Conservation (phyloP, 192 early-diverging fungal genomes). For the Coemansia sp. region DNA sequence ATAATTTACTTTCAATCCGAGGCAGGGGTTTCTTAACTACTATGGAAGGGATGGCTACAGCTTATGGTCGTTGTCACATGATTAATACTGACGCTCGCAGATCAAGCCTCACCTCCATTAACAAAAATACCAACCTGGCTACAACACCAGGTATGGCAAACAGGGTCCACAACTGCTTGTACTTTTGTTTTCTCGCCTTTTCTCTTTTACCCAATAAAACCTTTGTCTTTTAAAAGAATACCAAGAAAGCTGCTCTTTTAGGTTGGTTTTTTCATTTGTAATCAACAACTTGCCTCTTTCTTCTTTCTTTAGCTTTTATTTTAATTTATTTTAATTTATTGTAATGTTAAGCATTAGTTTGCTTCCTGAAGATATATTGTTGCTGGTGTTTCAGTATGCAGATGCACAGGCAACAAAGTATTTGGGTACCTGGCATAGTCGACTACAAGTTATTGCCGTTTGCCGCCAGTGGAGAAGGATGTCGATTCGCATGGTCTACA, state of each 20-base stretch:
- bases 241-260: not conserved
- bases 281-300: not conserved
- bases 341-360: not conserved
- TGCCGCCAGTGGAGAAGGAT: not conserved
- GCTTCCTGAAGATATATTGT: not conserved
- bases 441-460: not conserved
- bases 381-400: not conserved
- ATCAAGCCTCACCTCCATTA: no score
- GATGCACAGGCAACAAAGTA: not conserved
- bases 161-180: conserved; percentile 38
- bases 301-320: conserved; percentile 1
- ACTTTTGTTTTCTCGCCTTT: conserved; percentile 2
- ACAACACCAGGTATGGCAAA: conserved; percentile 23
- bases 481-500: not conserved
- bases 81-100: no score
- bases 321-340: conserved; percentile 4
- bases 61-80: no score
- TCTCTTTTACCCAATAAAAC: not conserved
- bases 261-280: no score
- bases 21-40: no score
- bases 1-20: no score
- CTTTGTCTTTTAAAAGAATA: not conserved
- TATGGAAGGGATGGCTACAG: no score
- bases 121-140: no score
- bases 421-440: not conserved